Evolutionary conservation across 2,329 filamentous ascomycete species (phyloP).

Genomic region (Hypoxylon sp.): DNA sequence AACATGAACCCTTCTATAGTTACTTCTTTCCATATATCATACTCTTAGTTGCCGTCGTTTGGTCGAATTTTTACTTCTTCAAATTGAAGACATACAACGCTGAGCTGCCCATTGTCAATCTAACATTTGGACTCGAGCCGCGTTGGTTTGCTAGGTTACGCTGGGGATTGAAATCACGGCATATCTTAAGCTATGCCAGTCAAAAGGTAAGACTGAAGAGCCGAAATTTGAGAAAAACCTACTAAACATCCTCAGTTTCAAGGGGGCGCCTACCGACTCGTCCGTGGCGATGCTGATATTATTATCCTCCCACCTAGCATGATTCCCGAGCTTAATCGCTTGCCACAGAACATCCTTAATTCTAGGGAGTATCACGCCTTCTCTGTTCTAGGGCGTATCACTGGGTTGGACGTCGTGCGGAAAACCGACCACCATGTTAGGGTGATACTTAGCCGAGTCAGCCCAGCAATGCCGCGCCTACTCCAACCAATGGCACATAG

Average conservation of each 20-base stretch:
- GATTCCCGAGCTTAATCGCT: slow-evolving; percentile 24
- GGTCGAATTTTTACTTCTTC: too few species aligned
- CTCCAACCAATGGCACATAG: too few species aligned
- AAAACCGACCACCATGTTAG: slow-evolving; percentile 22
- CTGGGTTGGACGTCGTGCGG: slow-evolving; percentile 6
- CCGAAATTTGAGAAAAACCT: too few species aligned
- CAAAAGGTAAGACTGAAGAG: neutral
- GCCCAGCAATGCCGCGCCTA: slow-evolving; percentile 9
- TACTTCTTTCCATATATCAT: too few species aligned
- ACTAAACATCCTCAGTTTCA: neutral
- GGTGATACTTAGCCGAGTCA: slow-evolving; percentile 8
- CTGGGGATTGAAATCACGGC: neutral
- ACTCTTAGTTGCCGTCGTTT: too few species aligned
- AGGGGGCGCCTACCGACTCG: slow-evolving; percentile 10
- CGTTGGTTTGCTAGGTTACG: neutral
- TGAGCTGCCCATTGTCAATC: neutral
- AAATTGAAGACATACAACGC: too few species aligned
- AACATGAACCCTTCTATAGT: too few species aligned
- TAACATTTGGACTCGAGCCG: neutral
- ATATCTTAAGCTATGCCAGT: neutral
- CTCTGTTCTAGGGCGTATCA: slow-evolving; percentile 8
- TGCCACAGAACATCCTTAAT: slow-evolving; percentile 3
- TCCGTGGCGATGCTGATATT: slow-evolving; percentile 13
- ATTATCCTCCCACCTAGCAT: slow-evolving; percentile 15
- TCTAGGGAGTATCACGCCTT: slow-evolving; percentile 15